A percentile compares a stretch with the other conserved stretches of the same genome.
These are phyloP conservation scores for Aschersonia sp. DNA, from an alignment of 2,329 filamentous ascomycete genomes.

Conservation along the genomic window DNA sequence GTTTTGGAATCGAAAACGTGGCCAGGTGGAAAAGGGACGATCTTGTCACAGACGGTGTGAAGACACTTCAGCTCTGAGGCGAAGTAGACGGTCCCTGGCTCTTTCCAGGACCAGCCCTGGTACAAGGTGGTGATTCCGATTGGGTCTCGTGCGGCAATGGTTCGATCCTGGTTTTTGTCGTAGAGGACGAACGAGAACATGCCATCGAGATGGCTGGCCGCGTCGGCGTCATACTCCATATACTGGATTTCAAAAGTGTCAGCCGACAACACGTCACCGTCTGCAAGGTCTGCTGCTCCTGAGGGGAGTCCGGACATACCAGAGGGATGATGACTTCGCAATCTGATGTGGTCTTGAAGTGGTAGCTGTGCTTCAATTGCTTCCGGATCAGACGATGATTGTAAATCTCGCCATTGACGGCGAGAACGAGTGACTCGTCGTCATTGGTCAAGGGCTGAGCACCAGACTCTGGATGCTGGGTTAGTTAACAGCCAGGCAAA, in stretches of 20 bases:
- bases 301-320: conserved; percentile 35
- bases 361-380: conserved; percentile 65
- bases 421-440: conserved; percentile 75
- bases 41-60: conserved; percentile 86
- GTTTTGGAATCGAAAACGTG: conserved; percentile 95
- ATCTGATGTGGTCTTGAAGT: conserved; percentile 97
- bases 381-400: conserved; percentile 96
- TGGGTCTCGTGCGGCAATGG: conserved; percentile 86
- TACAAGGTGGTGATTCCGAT: conserved; percentile 97
- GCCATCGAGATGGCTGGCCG: conserved; percentile 86
- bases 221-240: conserved; percentile 79
- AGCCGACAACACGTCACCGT: not conserved
- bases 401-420: conserved; percentile 99
- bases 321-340: conserved; percentile 98
- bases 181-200: conserved; percentile 99
- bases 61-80: conserved; percentile 93
- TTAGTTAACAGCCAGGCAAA: conserved; percentile 5
- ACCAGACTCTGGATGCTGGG: conserved; percentile 57
- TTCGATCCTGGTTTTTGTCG: conserved; percentile 86
- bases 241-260: conserved; percentile 41
- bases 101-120: conserved; percentile 76
- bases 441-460: conserved; percentile 91
- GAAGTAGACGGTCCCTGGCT: conserved; percentile 81
- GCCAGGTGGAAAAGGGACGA: conserved; percentile 85
- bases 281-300: not conserved